Base-by-base conservation (phyloP, 2,329 filamentous ascomycete species). In the Aureobasidium sp. region DNA sequence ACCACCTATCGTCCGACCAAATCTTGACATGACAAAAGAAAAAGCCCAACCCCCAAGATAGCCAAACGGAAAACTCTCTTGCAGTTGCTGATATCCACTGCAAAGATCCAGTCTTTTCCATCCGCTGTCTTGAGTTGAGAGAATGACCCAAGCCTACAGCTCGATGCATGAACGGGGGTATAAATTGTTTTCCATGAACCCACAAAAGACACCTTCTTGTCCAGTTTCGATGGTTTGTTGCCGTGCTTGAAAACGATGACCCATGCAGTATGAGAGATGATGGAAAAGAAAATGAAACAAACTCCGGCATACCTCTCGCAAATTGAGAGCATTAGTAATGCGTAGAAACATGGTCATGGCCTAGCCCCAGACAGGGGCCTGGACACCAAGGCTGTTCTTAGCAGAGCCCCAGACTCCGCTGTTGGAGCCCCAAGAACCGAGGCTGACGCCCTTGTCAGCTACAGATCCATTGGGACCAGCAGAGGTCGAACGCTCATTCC, bases 311-410 rank as follows among this genome's bases (percentile, higher is more conserved):
- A 37, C 40, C 53, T 46, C 53, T 33, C n/a, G 31, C 51, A 27
- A 21, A 27, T 13, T 21, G 17, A 54, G 51, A 33, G 38, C n/a
- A 17, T 55, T 46, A 37, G 29, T 57, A 25, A 31, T 46, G 37
- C 40, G 38, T 43, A 37, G 40, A 37, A 33, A 54, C 17, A 33
- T 33, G 29, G 27, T 46, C 25, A 33, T 38, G 31, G 19, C 46
- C 69, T 86, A 96, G 68, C 92, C 92, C 92, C 92, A 97, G 67
- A 96, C 93, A 65, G 90, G 95, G 65, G 92, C 91, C 73, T 95
- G 90, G 63, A 92, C 88, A 65, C 91, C 89, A 63, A 95, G 84
- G 54, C 85, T 84, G 65, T 86, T 89, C 69, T 89, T 90, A 69
- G 68, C 66, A 23, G 86, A 87, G 62, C 90, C 89, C 92, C 92